A percentile compares a stretch with the other conserved stretches of the same genome.
Conservation (phyloP, 2,329 filamentous ascomycete genomes). For the Colletotrichum lentis region DNA sequence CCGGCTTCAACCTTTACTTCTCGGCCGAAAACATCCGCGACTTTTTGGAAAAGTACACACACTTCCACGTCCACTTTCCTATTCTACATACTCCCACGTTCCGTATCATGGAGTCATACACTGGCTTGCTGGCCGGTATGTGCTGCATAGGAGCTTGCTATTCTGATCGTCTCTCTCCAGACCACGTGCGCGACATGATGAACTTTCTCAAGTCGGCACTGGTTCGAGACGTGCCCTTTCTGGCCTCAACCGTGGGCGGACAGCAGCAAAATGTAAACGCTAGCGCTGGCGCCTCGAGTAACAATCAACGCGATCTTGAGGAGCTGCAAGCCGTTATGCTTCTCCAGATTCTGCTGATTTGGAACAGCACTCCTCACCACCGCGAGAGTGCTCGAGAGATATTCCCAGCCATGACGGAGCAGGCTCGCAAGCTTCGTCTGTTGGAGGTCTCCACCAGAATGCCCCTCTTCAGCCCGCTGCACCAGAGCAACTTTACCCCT, state of each 20-base stretch:
- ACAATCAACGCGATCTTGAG: conserved; percentile 59
- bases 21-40: conserved; percentile 74
- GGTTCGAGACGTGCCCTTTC: conserved; percentile 62
- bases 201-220: conserved; percentile 68
- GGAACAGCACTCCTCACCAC: conserved; percentile 74
- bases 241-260: conserved; percentile 47
- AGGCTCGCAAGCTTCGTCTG: conserved; percentile 66
- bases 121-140: conserved; percentile 73
- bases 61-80: conserved; percentile 78
- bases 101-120: conserved; percentile 70
- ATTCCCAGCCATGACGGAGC: conserved; percentile 63
- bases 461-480: conserved; percentile 65
- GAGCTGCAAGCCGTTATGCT: conserved; percentile 73
- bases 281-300: conserved; percentile 28
- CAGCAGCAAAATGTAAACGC: conserved; percentile 6
- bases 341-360: conserved; percentile 68
- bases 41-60: conserved; percentile 75
- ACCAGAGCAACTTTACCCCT: conserved; percentile 62
- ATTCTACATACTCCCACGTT: conserved; percentile 77
- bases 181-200: conserved; percentile 73
- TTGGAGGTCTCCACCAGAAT: conserved; percentile 61
- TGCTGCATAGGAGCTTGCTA: conserved; percentile 80
- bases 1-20: conserved; percentile 66
- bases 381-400: conserved; percentile 68
- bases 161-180: conserved; percentile 67